Evolutionary conservation across 345 rosid species (phyloP).

Genomic region (Arabidopsis thaliana): TAIR10.1 NC_003075.7:18097001-18097500

Average conservation of each 20-base stretch:
- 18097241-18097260: constrained; percentile 43
- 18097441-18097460: constrained; percentile 35
- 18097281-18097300: constrained; percentile 36
- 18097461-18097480: background rate
- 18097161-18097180: constrained; percentile 46
- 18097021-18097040: constrained; percentile 57
- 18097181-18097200: constrained; percentile 47
- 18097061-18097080: constrained; percentile 65
- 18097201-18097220: constrained; percentile 35
- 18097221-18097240: constrained; percentile 48
- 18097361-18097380: constrained; percentile 42
- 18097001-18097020: constrained; percentile 41
- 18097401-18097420: constrained; percentile 39
- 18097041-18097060: constrained; percentile 54
- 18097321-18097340: constrained; percentile 29
- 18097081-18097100: constrained; percentile 50
- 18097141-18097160: constrained; percentile 21
- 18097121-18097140: constrained; percentile 48
- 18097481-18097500: constrained; percentile 44
- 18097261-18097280: constrained; percentile 40
- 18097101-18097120: constrained; percentile 48
- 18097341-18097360: constrained; percentile 31
- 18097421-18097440: constrained; percentile 45
- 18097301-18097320: constrained; percentile 24
- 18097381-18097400: constrained; percentile 39